Evolutionary conservation across 2,329 filamentous ascomycete species (phyloP).

Genomic region (Aspergillus thermomutatus): DNA sequence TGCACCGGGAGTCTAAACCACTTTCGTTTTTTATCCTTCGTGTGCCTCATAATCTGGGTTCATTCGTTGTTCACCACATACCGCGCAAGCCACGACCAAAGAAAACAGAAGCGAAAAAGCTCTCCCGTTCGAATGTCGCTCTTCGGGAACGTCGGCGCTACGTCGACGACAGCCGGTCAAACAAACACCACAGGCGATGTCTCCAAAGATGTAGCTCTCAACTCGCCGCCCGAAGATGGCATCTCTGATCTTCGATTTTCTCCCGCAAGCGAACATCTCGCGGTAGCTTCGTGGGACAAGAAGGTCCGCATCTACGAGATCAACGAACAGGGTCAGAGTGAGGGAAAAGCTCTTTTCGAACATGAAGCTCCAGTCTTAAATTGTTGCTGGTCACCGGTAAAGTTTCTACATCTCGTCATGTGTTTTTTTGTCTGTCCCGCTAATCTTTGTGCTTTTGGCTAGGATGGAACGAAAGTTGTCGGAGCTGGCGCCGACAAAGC

Average conservation of each 20-base stretch:
- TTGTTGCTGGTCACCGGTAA: constrained; percentile 83
- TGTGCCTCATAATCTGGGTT: neutral
- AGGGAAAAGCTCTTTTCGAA: constrained; percentile 81
- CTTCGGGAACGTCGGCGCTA: constrained; percentile 51
- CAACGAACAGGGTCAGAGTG: constrained; percentile 68
- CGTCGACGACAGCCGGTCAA: constrained; percentile 48
- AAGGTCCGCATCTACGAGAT: constrained; percentile 97
- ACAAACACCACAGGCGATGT: constrained; percentile 84
- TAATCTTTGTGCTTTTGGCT: constrained; percentile 2
- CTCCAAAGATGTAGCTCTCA: constrained; percentile 79
- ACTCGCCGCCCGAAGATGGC: constrained; percentile 77
- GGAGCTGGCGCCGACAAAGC: constrained; percentile 89
- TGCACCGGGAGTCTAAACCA: neutral
- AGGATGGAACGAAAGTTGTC: constrained; percentile 89
- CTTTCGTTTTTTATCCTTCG: neutral
- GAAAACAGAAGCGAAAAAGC: constrained; percentile 12
- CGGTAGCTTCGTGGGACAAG: constrained; percentile 94
- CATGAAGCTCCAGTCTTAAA: constrained; percentile 81
- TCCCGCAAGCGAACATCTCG: constrained; percentile 72
- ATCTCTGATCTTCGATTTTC: constrained; percentile 86
- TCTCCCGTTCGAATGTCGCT: constrained; percentile 39
- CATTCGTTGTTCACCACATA: neutral
- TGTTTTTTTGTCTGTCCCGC: constrained; percentile 2
- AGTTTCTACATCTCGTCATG: constrained; percentile 24
- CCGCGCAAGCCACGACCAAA: neutral